Evolutionary conservation across 352 stramenopile genomes (phyloP).

Genomic region (Blastocystis sp.): DNA sequence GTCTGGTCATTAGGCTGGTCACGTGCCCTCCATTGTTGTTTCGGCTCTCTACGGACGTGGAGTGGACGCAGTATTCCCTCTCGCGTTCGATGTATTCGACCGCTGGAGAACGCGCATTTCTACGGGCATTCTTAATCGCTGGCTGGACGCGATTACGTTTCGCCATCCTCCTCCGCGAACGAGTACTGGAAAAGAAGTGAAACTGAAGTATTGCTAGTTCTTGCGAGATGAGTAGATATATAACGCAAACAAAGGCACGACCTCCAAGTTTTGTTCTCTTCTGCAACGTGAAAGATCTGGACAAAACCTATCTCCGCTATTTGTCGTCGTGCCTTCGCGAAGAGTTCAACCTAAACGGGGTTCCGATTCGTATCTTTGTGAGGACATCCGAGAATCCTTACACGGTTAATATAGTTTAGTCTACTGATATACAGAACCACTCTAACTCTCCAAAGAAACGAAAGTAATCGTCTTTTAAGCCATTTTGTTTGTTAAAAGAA

Average conservation of each 20-base stretch:
- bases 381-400: constrained; percentile 29
- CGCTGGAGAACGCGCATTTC: constrained; percentile 63
- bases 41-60: constrained; percentile 61
- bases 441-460: neutral
- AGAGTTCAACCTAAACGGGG: constrained; percentile 65
- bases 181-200: neutral
- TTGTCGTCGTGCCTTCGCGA: constrained; percentile 62
- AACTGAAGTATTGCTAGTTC: neutral
- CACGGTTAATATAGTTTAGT: neutral
- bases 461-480: neutral
- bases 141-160: constrained; percentile 60
- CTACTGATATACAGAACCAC: neutral
- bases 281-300: constrained; percentile 62
- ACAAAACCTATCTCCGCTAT: constrained; percentile 62
- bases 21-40: constrained; percentile 63
- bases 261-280: constrained; percentile 67
- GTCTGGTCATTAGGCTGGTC: neutral
- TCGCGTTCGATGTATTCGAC: constrained; percentile 64
- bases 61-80: constrained; percentile 55
- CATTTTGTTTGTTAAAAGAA: neutral
- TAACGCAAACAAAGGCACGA: constrained; percentile 64
- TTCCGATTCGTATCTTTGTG: constrained; percentile 65
- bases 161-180: constrained; percentile 58
- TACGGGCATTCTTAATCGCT: constrained; percentile 65
- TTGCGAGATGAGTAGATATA: constrained; percentile 63